Evolutionary conservation across 495 filamentous ascomycete species (phyloP), one percentile per base, ranked within the genome.

Genomic region (Neurospora tetrasperma): DNA sequence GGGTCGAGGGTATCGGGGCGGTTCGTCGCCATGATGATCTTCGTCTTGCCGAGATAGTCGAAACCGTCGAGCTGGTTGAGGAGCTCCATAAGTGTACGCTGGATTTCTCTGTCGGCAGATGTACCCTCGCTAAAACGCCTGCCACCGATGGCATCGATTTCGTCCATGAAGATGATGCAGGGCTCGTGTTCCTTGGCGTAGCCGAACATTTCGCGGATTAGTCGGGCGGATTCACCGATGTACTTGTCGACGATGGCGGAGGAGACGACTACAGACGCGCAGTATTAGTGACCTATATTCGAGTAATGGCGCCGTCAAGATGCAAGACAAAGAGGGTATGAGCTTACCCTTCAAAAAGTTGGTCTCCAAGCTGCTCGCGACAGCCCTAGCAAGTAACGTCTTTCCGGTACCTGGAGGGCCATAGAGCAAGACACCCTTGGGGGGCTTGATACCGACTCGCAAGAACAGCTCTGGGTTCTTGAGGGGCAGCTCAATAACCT

Each of bases 91-190:
- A 99, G 86, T 46, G 96, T 99, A 73, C 96, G 92, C 85, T 99
- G 96, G 76, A 99, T 99, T 82, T 99, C 96, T 76, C 96, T 91
- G 85, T 99, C 96, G 35, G 96, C 96, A 42, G 93, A 97, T 72
- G 96, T 99, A 76, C 96, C 96, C 81, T 99, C 96, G n/a, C 92
- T 96, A 79, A 99, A 99, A 75, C 96, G 89, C 77, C 96, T 89
- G 71, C 96, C 96, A 80, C 96, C 96, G 79, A 99, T 99, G 77
- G 96, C 96, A 79, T 99, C 96, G 81, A 99, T 99, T 82, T 99
- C 96, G 86, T 99, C 96, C 96, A 99, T 99, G 89, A 99, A 99
- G 83, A 99, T 99, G 80, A 99, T 98, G 82, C 96, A 99, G 62
- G 96, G 96, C 80, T 99, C 96, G 82, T 99, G 96, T 82, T 99